These are phyloP conservation scores for Penicillium ucsense DNA, from an alignment of 495 filamentous ascomycete genomes.

Conservation along the genomic window DNA sequence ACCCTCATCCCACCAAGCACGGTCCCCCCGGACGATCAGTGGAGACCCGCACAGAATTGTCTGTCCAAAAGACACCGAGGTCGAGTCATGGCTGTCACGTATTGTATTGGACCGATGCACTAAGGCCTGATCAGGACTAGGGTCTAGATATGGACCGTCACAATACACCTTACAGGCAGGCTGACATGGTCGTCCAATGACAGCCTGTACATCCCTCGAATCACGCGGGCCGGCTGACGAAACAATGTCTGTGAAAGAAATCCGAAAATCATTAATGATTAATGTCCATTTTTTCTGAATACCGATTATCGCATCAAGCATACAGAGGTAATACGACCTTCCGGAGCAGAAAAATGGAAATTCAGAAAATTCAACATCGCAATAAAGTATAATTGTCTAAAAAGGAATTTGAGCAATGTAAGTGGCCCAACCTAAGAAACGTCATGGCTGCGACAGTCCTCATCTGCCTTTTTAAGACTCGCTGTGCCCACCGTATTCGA, in stretches of 20 bases:
- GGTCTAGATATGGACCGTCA: conserved; percentile 1
- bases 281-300: too few species aligned
- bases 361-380: too few species aligned
- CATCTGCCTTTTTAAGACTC: conserved; percentile 11
- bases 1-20: neutral
- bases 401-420: neutral
- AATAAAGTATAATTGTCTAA: too few species aligned
- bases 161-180: conserved; percentile 4
- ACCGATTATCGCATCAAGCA: too few species aligned
- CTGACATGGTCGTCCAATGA: neutral
- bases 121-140: conserved; percentile 3
- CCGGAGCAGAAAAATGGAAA: too few species aligned
- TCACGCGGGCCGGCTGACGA: too few species aligned
- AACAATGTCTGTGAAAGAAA: neutral
- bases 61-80: neutral
- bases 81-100: neutral
- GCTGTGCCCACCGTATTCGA: conserved; percentile 1
- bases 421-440: conserved; percentile 1
- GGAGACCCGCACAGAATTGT: neutral
- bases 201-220: neutral
- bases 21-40: conserved; percentile 3
- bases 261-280: neutral
- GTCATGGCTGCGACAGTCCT: conserved; percentile 5
- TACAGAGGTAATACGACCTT: too few species aligned
- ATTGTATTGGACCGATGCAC: neutral